These are phyloP conservation scores for Amphibolis antarctica DNA, from an alignment of 106 monocot species.

Conservation along the genomic window DNA sequence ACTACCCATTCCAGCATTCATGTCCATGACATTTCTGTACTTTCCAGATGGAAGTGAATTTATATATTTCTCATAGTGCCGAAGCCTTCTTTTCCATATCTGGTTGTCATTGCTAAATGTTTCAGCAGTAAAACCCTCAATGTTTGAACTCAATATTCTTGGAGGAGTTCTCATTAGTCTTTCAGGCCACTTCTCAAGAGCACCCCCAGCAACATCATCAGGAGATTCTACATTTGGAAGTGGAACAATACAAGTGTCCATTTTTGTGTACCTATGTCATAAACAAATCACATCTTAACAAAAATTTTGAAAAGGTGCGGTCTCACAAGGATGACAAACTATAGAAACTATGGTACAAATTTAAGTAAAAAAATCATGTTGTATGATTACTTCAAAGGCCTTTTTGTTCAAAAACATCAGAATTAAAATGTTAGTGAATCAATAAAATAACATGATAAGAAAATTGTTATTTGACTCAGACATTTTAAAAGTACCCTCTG, in stretches of 20 bases:
- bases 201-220: conserved; percentile 42
- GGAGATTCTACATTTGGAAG: conserved; percentile 40
- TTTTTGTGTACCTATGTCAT: conserved; percentile 45
- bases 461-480: no score
- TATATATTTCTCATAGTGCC: conserved; percentile 34
- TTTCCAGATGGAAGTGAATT: conserved; percentile 20
- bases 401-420: neutral
- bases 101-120: conserved; percentile 37
- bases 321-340: neutral
- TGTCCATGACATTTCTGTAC: conserved; percentile 84
- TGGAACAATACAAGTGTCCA: conserved; percentile 45
- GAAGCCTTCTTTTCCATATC: conserved; percentile 49
- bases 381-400: neutral
- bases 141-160: conserved; percentile 41
- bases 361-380: neutral
- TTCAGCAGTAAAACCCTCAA: conserved; percentile 38
- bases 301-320: neutral
- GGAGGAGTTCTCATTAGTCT: conserved; percentile 46
- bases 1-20: conserved; percentile 83
- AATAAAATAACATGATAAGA: no score
- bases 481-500: no score
- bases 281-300: neutral
- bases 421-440: neutral
- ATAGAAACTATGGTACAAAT: neutral
- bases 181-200: conserved; percentile 52